Evolutionary conservation across 2,329 filamentous ascomycete genomes (phyloP).

Genomic region (Zymoseptoria pseudotritici): DNA sequence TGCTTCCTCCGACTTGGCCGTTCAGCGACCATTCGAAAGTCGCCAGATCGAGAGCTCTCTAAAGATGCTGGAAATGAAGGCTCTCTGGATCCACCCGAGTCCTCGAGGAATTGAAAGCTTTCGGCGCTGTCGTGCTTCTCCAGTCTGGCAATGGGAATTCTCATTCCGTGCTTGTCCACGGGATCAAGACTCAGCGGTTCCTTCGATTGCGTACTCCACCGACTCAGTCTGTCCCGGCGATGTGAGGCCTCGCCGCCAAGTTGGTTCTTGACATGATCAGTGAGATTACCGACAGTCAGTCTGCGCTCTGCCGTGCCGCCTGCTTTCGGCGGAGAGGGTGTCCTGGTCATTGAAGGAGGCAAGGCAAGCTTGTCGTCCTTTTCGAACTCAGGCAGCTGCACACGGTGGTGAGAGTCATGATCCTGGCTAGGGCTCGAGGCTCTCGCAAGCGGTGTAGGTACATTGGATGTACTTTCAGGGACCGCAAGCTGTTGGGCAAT

Average conservation of each 20-base stretch:
- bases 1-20: constrained; percentile 11
- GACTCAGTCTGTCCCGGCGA: constrained; percentile 17
- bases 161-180: constrained; percentile 16
- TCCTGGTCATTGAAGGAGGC: constrained; percentile 20
- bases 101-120: constrained; percentile 57
- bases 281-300: constrained; percentile 18
- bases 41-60: constrained; percentile 22
- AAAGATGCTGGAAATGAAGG: constrained; percentile 49
- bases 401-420: constrained; percentile 2
- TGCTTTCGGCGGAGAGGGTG: constrained; percentile 1
- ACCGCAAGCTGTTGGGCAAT: constrained; percentile 18
- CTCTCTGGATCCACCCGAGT: constrained; percentile 51
- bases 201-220: constrained; percentile 24
- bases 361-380: constrained; percentile 19
- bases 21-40: constrained; percentile 17
- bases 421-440: constrained; percentile 24
- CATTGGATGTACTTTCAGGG: constrained; percentile 43
- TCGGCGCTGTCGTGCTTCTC: constrained; percentile 52
- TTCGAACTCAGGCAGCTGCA: constrained; percentile 30
- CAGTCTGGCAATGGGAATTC: constrained; percentile 30
- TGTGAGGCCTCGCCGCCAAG: constrained; percentile 6
- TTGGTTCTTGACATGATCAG: constrained; percentile 18
- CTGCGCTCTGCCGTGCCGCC: constrained; percentile 2
- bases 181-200: constrained; percentile 21
- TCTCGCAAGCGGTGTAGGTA: constrained; percentile 46